These are phyloP conservation scores for Parmelia sp. DNA, from an alignment of 495 filamentous ascomycete genomes.

Conservation along the genomic window DNA sequence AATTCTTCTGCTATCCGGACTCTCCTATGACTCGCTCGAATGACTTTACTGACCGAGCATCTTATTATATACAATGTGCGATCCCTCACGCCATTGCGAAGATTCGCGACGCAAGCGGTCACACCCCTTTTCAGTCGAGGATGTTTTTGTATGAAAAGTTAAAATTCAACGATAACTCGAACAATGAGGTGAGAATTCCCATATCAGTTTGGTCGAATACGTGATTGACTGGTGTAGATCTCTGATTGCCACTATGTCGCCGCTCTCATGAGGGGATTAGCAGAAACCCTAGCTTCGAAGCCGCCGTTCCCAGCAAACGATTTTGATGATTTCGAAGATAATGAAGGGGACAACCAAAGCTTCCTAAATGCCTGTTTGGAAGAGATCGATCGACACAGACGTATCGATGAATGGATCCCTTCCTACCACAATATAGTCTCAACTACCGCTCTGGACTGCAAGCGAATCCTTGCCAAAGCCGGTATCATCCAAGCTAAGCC, in stretches of 20 bases:
- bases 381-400: slow-evolving; percentile 82
- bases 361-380: slow-evolving; percentile 66
- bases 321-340: slow-evolving; percentile 31
- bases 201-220: neutral
- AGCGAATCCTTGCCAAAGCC: slow-evolving; percentile 64
- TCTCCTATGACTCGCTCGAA: slow-evolving; percentile 75
- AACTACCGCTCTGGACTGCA: slow-evolving; percentile 70
- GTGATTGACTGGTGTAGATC: slow-evolving; percentile 38
- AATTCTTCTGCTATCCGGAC: slow-evolving; percentile 72
- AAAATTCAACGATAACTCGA: slow-evolving; percentile 86
- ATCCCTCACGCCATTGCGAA: slow-evolving; percentile 74
- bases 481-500: slow-evolving; percentile 55
- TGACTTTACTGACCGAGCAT: slow-evolving; percentile 76
- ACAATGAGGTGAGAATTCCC: slow-evolving; percentile 54
- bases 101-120: slow-evolving; percentile 67
- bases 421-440: slow-evolving; percentile 92
- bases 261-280: slow-evolving; percentile 69
- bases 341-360: slow-evolving; percentile 36
- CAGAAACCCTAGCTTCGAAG: slow-evolving; percentile 63
- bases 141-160: slow-evolving; percentile 81
- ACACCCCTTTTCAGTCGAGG: slow-evolving; percentile 67
- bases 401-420: slow-evolving; percentile 89
- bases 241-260: slow-evolving; percentile 86
- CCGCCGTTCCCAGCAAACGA: slow-evolving; percentile 27
- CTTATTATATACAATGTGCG: slow-evolving; percentile 73